Evolutionary conservation across 108 stramenopile genomes (phyloP).

Genomic region (Cyclotella distinguenda): DNA sequence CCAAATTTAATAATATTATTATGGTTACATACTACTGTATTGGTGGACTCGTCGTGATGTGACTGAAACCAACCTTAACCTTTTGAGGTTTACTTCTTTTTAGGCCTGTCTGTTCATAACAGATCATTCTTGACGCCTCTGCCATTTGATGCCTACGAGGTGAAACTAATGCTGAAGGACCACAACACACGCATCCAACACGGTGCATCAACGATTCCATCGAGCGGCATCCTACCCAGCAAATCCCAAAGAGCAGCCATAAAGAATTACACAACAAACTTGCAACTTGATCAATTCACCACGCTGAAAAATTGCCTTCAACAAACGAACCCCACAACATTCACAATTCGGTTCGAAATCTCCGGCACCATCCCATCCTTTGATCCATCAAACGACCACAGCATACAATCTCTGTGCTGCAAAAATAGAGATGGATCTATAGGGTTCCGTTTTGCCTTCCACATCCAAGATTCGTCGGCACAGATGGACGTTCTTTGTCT

Average conservation of each 20-base stretch:
- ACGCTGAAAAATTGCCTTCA: constrained; percentile 35
- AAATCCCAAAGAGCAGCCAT: constrained; percentile 4
- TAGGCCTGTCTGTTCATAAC: constrained; percentile 50
- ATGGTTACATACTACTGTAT: too few relatives aligned
- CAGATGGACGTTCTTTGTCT: constrained; percentile 50
- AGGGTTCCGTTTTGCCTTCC: constrained; percentile 47
- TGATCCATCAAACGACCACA: constrained; percentile 15
- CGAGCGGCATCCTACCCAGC: constrained; percentile 52
- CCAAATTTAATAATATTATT: too few relatives aligned
- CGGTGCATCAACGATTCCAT: constrained; percentile 53
- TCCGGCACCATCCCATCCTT: constrained; percentile 34
- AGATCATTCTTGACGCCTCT: constrained; percentile 68
- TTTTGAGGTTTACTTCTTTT: background rate
- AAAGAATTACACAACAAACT: background rate
- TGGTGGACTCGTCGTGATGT: too few relatives aligned
- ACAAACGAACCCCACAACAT: constrained; percentile 26
- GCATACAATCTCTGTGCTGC: constrained; percentile 21
- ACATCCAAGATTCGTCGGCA: constrained; percentile 47
- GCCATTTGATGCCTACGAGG: constrained; percentile 64
- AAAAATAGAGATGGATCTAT: constrained; percentile 33
- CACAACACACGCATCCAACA: constrained; percentile 53
- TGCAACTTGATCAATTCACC: background rate
- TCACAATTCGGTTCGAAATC: constrained; percentile 39
- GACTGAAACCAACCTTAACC: too few relatives aligned
- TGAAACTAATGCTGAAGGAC: constrained; percentile 48